Evolutionary conservation across 2,329 filamentous ascomycete genomes (phyloP).

Genomic region (Claviceps sp.): DNA sequence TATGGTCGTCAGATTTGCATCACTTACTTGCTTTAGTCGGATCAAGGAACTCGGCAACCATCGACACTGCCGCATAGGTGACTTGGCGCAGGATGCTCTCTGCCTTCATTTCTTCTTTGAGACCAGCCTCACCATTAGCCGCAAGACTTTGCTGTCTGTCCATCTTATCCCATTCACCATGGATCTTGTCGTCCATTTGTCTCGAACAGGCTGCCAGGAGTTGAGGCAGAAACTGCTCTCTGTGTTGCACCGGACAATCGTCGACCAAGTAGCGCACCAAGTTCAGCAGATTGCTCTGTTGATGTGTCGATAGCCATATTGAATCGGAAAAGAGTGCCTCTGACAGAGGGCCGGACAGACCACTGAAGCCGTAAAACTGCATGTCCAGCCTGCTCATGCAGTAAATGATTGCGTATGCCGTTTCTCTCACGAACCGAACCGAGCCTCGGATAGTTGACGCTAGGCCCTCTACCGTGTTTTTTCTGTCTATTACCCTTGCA

Average conservation of each 20-base stretch:
- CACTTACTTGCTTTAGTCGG: conserved; percentile 51
- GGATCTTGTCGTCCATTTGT: conserved; percentile 80
- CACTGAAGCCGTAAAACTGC: conserved; percentile 80
- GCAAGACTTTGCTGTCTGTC: conserved; percentile 47
- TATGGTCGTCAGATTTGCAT: neutral
- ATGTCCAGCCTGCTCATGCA: conserved; percentile 80
- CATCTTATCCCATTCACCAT: conserved; percentile 72
- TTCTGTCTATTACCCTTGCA: conserved; percentile 77
- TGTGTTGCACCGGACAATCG: conserved; percentile 70
- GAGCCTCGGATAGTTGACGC: conserved; percentile 86
- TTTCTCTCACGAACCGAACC: conserved; percentile 79
- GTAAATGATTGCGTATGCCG: conserved; percentile 86
- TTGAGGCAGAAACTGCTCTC: conserved; percentile 70
- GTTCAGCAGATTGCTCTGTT: conserved; percentile 86
- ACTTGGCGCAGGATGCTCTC: conserved; percentile 90
- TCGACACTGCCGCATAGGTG: conserved; percentile 81
- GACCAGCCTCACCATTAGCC: conserved; percentile 56
- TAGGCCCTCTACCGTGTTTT: conserved; percentile 79
- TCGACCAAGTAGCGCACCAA: conserved; percentile 81
- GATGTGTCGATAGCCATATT: conserved; percentile 73
- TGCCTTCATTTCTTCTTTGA: conserved; percentile 95
- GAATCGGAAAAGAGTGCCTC: conserved; percentile 75
- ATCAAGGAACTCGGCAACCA: conserved; percentile 82
- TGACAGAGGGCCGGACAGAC: conserved; percentile 71
- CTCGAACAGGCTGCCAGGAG: conserved; percentile 71